Percentiles rank a stretch among this genome's conserved stretches.
phyloP scores from a whole-genome alignment of 2,329 filamentous ascomycete species.

The Verticillium nubilum region DNA sequence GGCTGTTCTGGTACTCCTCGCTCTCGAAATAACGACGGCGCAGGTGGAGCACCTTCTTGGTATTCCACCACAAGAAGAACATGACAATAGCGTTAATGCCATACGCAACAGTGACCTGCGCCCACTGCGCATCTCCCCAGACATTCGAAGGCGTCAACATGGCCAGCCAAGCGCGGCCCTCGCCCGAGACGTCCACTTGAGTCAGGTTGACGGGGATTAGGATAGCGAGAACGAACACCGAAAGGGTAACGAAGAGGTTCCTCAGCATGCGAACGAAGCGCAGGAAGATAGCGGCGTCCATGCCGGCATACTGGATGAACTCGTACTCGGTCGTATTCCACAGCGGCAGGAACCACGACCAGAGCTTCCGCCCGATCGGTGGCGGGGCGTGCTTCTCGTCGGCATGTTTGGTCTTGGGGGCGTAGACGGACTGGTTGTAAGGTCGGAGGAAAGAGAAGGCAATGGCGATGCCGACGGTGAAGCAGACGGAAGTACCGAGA shows the following conservation, averaged over 20 bases:
- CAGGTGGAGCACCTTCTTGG: slow-evolving; percentile 64
- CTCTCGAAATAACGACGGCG: slow-evolving; percentile 78
- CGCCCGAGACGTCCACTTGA: slow-evolving; percentile 31
- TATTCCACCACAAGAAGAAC: slow-evolving; percentile 87
- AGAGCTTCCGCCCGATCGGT: slow-evolving; percentile 76
- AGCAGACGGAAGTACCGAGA: slow-evolving; percentile 70
- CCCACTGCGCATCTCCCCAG: slow-evolving; percentile 50
- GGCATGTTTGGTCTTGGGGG: slow-evolving; percentile 87
- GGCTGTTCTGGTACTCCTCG: slow-evolving; percentile 79
- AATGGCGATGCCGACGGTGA: slow-evolving; percentile 69
- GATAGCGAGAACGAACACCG: slow-evolving; percentile 67
- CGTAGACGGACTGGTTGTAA: slow-evolving; percentile 88
- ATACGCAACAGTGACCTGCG: slow-evolving; percentile 53
- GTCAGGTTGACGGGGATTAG: slow-evolving; percentile 75
- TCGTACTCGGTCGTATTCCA: slow-evolving; percentile 72
- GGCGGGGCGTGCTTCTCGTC: slow-evolving; percentile 88
- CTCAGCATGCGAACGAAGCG: slow-evolving; percentile 87
- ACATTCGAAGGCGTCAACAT: slow-evolving; percentile 56
- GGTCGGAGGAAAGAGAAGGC: slow-evolving; percentile 86
- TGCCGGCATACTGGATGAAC: slow-evolving; percentile 74
- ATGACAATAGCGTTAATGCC: slow-evolving; percentile 69
- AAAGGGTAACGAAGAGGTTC: slow-evolving; percentile 75
- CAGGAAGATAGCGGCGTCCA: slow-evolving; percentile 89
- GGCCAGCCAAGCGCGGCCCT: slow-evolving; percentile 42
- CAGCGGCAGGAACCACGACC: slow-evolving; percentile 80